Evolutionary conservation across 2,329 filamentous ascomycete genomes (phyloP).

Genomic region (Xylariaceae sp.): DNA sequence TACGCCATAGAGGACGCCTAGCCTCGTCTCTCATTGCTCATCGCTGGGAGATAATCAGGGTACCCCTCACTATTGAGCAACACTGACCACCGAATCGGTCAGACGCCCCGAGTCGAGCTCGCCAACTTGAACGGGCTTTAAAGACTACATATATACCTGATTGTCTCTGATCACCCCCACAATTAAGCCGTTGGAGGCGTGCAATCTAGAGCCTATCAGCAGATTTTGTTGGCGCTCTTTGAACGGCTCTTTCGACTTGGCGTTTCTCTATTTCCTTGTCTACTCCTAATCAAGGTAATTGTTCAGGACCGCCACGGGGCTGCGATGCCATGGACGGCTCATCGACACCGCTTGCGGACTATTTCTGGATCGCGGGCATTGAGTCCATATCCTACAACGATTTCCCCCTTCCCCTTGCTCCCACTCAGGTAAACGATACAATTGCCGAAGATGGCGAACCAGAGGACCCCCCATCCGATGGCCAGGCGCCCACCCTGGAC

Average conservation of each 20-base stretch:
- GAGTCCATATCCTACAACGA: conserved; percentile 63
- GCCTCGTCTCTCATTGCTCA: not conserved
- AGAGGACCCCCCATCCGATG: conserved; percentile 35
- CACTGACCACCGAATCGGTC: not conserved
- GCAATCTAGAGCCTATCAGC: conserved; percentile 3
- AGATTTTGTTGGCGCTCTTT: conserved; percentile 1
- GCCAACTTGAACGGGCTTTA: conserved; percentile 1
- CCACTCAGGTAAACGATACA: conserved; percentile 47
- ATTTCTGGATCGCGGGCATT: conserved; percentile 71
- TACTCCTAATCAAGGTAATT: conserved; percentile 7
- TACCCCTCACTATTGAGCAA: not conserved
- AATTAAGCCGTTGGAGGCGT: conserved; percentile 2
- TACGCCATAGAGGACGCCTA: not conserved
- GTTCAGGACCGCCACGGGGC: conserved; percentile 19
- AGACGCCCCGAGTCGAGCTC: not conserved
- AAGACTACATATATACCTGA: not conserved
- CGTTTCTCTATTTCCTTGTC: not conserved
- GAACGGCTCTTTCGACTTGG: conserved; percentile 5
- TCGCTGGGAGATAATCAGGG: conserved; percentile 1
- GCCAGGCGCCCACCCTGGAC: conserved; percentile 27
- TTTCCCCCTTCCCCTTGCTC: conserved; percentile 34
- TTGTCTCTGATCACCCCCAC: conserved; percentile 9
- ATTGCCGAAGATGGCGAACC: conserved; percentile 59
- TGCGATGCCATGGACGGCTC: conserved; percentile 51
- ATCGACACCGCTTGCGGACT: conserved; percentile 63